Base-by-base conservation (phyloP, 1,139 yeast species). In the Saccharomyces pastorianus region DNA sequence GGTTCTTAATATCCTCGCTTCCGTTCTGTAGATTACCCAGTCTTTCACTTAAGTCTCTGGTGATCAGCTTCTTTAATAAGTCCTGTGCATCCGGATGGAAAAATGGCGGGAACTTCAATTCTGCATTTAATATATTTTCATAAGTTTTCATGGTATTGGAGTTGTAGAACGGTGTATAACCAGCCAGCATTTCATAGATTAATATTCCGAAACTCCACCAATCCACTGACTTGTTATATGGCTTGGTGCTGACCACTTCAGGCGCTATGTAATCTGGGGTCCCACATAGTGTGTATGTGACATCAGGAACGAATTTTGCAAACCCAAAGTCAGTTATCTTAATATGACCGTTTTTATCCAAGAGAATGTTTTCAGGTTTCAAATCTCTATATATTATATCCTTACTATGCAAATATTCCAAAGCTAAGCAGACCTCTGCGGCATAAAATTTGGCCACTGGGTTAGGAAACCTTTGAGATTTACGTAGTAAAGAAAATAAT, bases 221-320 rank as follows among this genome's bases (percentile, higher is more conserved):
- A 72, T 93, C 98, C 38, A 93, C 97, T 13, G 96, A 86, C 72
- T 91, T 91, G 73, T 91, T 91, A 75, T 93, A 93, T 2, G 98
- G 96, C 70, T 90, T 90, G 13, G 97, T 87, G 47, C 96, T 90
- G 51, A 93, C 95, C 31, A 91, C 98, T 71, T 91, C 98, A 2
- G 98, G 98, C 1, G 98, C 98, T 66, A 91, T 91, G 71, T 91
- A 91, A 71, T 91, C 98, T 0, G 98, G 98, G 2, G 98, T 91
- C 50, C 98, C 98, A 74, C 98, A 91, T 61, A 91, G 78, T 0
- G 98, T 91, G 80, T 90, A 91, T 7, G 98, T 91, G 28, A 90
- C 96, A 63, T 91, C 96, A 52, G 82, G 84, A 38, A 91, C 98
- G 67, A 88, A 96, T 69, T 91, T 91, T 48, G 98, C 96, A 72